Conservation (phyloP, 2,329 filamentous ascomycete species). For the Talaromyces sp. region DNA sequence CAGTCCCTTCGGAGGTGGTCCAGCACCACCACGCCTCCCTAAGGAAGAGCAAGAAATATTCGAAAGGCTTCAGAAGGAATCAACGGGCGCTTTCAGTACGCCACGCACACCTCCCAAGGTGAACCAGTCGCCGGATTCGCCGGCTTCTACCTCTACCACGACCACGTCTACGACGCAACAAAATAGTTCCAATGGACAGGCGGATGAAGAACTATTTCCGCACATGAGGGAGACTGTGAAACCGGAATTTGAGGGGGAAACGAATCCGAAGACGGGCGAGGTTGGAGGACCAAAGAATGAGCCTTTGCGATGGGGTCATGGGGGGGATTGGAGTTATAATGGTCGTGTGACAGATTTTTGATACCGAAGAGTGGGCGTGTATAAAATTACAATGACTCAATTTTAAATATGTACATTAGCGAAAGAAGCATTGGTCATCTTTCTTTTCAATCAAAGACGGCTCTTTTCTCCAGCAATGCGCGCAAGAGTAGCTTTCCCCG, state of each 20-base stretch:
- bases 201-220: conserved; percentile 56
- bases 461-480: conserved; percentile 29
- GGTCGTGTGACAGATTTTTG: conserved; percentile 89
- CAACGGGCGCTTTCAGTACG: conserved; percentile 72
- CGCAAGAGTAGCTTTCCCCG: conserved; percentile 50
- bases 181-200: conserved; percentile 32
- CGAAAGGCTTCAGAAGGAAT: conserved; percentile 76
- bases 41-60: conserved; percentile 86
- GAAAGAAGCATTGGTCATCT: not conserved
- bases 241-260: conserved; percentile 89
- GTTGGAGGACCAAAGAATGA: conserved; percentile 97
- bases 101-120: conserved; percentile 45
- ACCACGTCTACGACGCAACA: conserved; percentile 44
- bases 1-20: conserved; percentile 43
- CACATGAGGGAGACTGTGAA: conserved; percentile 71
- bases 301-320: conserved; percentile 77
- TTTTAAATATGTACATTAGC: not conserved
- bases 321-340: conserved; percentile 87
- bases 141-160: conserved; percentile 17
- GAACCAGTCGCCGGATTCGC: conserved; percentile 48
- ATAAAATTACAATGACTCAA: not conserved
- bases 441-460: conserved; percentile 8
- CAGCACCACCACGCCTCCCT: conserved; percentile 80
- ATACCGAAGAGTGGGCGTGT: conserved; percentile 17
- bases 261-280: conserved; percentile 91